Base-by-base conservation (phyloP, 2,329 filamentous ascomycete species). In the Beauveria sp. region DNA sequence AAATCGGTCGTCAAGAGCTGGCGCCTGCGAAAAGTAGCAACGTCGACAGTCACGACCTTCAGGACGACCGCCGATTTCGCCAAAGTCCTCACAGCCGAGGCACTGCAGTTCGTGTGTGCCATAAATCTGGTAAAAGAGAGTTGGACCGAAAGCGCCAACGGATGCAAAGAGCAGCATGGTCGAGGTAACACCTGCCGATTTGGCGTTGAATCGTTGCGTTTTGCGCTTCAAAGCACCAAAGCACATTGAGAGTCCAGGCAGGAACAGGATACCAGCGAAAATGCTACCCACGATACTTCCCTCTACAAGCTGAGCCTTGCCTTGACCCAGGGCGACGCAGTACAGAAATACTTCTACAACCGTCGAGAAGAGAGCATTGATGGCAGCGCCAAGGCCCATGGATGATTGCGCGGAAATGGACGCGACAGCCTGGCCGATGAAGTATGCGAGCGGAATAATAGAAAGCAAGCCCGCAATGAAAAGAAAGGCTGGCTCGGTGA, bases 361-460 rank as follows among this genome's bases (percentile, higher is more conserved):
- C 2, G 94, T 99, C 14, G 92, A 96, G 78, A 99, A 99, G 74
- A 99, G 96, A 52, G 94, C 94, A 68, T 99, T 99, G 78, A 97
- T 90, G 37, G 93, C 96, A 30, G 94, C 94, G 71, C 94, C 94
- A 9, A 99, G 81, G 28, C 94, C 94, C 94, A 99, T 99, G 5
- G 93, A 97, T 1, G 93, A 97, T 73, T 99, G 94, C 1, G 94
- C 94, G 10, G 94, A 99, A 67, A 99, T 99, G 57, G 94, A 99
- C 2, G 94, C 94, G 51, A 99, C 94, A 43, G 94, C 94, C 76
- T 99, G 94, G 1, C 94, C 94, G 66, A 99, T 99, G 73, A 99
- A 99, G 76, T 99, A 99, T 16, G 94, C 94, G 59, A 99, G 76
- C 3, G 94, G 94, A 54, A 99, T 97, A 72, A 99, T 96, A 50